A percentile compares a stretch with the other conserved stretches of the same genome.
phyloP scores from a whole-genome alignment of 306 rosid species.

The Alnus rubra region DNA sequence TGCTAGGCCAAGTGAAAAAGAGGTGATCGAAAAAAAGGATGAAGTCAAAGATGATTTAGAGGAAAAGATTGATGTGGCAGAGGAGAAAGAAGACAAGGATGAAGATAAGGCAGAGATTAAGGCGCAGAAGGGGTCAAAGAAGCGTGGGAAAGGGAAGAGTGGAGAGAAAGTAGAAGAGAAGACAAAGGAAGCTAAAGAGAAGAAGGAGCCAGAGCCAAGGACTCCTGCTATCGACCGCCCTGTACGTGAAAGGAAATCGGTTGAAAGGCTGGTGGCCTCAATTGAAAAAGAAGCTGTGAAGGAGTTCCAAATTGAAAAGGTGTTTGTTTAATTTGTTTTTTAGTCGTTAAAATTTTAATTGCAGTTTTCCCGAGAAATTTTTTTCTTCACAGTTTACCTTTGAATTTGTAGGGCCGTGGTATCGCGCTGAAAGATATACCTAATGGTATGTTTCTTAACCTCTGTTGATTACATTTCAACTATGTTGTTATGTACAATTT shows the following conservation, averaged over 20 bases:
- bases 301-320: conserved; percentile 92
- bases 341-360: conserved; percentile 9
- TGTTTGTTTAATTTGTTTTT: conserved; percentile 27
- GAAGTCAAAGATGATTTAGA: conserved; percentile 29
- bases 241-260: conserved; percentile 89
- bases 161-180: conserved; percentile 46
- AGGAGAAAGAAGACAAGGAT: conserved; percentile 30
- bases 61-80: conserved; percentile 26
- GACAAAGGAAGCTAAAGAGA: conserved; percentile 39
- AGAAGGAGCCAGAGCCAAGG: conserved; percentile 58
- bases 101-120: conserved; percentile 39
- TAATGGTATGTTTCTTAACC: conserved; percentile 62
- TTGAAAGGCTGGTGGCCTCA: conserved; percentile 93
- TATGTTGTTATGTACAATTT: conserved; percentile 15
- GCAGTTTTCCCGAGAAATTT: conserved; percentile 18
- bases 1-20: conserved; percentile 27
- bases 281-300: conserved; percentile 64
- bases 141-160: conserved; percentile 47
- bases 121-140: conserved; percentile 48
- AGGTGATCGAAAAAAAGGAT: conserved; percentile 17
- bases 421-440: conserved; percentile 93
- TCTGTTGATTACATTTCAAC: conserved; percentile 6
- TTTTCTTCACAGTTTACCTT: conserved; percentile 30
- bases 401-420: conserved; percentile 80
- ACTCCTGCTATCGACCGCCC: conserved; percentile 89